Evolutionary conservation across 140 eudicot genomes (phyloP).

Genomic region (Flaveria floridana): DNA sequence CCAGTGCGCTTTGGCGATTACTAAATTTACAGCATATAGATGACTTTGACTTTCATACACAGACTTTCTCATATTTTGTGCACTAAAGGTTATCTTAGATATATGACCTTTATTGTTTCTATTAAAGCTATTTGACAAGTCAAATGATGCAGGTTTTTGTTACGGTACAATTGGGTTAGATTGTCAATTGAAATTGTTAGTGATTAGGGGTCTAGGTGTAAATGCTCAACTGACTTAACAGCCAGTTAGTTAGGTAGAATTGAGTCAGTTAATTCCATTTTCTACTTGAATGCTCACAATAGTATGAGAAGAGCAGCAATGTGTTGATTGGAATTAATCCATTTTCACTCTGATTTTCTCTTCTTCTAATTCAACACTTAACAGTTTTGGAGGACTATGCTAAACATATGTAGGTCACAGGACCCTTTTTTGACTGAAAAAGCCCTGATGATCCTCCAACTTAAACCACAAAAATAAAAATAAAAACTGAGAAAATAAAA

Average conservation of each 20-base stretch:
- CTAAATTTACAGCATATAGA: conserved; percentile 3
- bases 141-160: neutral
- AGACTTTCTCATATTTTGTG: neutral
- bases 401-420: neutral
- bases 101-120: neutral
- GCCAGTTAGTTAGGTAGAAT: too few species aligned
- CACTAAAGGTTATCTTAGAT: neutral
- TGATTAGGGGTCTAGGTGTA: too few species aligned
- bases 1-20: neutral
- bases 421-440: neutral
- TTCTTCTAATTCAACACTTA: too few species aligned
- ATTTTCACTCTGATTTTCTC: too few species aligned
- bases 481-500: neutral
- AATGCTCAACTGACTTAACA: too few species aligned
- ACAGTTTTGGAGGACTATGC: neutral
- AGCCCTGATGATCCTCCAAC: neutral
- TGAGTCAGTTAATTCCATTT: too few species aligned
- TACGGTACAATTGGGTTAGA: too few species aligned
- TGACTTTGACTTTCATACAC: neutral
- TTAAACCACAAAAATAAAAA: neutral
- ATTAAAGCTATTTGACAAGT: neutral
- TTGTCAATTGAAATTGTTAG: too few species aligned
- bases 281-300: too few species aligned
- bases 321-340: too few species aligned
- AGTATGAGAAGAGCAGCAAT: too few species aligned